Evolutionary conservation across 345 rosid species (phyloP), one percentile per base, ranked within the genome.

Genomic region (Geranium brycei): DNA sequence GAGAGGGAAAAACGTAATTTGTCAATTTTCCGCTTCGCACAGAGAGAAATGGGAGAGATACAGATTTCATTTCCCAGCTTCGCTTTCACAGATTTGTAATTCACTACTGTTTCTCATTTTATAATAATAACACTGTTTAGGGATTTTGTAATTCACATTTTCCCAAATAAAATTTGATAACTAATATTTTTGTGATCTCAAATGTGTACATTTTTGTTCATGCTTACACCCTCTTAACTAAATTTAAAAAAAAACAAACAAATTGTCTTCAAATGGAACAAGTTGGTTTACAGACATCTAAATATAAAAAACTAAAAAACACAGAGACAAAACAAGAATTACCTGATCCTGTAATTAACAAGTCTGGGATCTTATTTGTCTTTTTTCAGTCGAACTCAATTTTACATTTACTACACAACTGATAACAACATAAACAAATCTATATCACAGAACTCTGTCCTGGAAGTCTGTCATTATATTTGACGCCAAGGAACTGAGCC

Each of bases 401-500:
- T 64, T 51, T 58, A 64, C 18, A 56, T 13, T 47, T 47, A 0
- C 51, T 30, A 69, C 15, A 14, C 0, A 38, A 57, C 16, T 41
- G 51, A 23, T 51, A 58, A 40, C 35, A 59, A 15, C 61, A 59
- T 13, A 56, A 55, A 53, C 30, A 19, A 10, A 17, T 4, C 35
- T 30, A 47, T 40, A 69, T 84, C 71, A 91, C 63, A 91, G 89
- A 71, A 90, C 79, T 78, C 96, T 81, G 73, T 93, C 99, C 70
- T 92, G 97, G 62, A 93, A 83, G 73, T 93, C 99, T 1, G 83
- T 75, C 7, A 93, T 81, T 61, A 93, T 75, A 51, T 77, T 71
- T 1, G 99, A 93, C 4, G 97, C 99, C 38, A 93, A 71, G 59
- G 95, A 65, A 73, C 87, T 82, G 4, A 93, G 85, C 81, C 81